phyloP scores from a whole-genome alignment of 108 stramenopile species.

The Nitzschia palea region DNA sequence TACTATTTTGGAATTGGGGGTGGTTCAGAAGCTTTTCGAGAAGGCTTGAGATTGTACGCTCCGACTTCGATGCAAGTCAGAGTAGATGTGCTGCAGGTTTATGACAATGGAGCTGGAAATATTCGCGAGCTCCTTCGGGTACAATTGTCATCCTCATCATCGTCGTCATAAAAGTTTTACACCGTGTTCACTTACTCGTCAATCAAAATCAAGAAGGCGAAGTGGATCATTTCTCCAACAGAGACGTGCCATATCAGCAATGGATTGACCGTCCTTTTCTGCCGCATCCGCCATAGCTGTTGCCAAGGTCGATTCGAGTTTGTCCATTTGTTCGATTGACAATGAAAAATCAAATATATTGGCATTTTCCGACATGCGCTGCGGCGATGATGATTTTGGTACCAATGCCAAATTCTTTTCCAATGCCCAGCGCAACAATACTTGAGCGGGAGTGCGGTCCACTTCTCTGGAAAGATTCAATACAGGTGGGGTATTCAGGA shows the following conservation, averaged over 20 bases:
- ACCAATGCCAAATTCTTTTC: constrained; percentile 52
- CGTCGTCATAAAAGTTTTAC: background rate
- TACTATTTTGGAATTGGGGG: constrained; percentile 91
- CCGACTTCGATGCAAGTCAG: constrained; percentile 4
- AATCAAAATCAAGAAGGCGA: constrained; percentile 58
- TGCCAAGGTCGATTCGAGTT: constrained; percentile 11
- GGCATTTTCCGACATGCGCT: constrained; percentile 64
- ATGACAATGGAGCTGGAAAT: constrained; percentile 74
- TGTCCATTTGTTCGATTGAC: constrained; percentile 30
- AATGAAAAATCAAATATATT: constrained; percentile 43
- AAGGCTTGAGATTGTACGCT: constrained; percentile 1
- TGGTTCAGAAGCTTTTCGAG: constrained; percentile 58
- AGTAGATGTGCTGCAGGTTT: constrained; percentile 36
- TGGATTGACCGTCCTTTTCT: constrained; percentile 16
- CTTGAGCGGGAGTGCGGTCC: constrained; percentile 58
- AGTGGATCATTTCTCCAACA: constrained; percentile 78
- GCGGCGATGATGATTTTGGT: constrained; percentile 52
- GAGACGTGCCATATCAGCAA: constrained; percentile 43
- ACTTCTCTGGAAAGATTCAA: constrained; percentile 40
- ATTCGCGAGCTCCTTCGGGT: constrained; percentile 76
- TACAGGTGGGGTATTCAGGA: constrained; percentile 47
- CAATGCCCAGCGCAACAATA: constrained; percentile 69
- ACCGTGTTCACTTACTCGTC: constrained; percentile 1
- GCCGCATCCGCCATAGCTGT: constrained; percentile 13
- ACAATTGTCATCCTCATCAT: background rate